phyloP scores from a whole-genome alignment of 2,329 filamentous ascomycete genomes.

The Exophiala lecanii-corni region DNA sequence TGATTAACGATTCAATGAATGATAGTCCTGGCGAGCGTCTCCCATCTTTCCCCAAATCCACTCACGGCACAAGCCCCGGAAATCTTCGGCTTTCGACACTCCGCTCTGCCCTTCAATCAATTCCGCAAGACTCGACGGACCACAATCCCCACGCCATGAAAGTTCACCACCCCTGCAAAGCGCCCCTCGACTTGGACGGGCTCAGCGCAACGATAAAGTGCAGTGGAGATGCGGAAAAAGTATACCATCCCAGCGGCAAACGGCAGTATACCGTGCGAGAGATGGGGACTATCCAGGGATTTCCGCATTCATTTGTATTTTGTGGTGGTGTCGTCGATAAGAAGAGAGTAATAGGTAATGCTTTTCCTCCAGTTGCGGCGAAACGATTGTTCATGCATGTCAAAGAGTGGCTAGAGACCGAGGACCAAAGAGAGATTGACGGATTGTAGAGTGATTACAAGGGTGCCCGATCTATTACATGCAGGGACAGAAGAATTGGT shows the following conservation, averaged over 20 bases:
- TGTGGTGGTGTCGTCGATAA: slow-evolving; percentile 35
- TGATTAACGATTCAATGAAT: slow-evolving; percentile 37
- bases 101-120: slow-evolving; percentile 36
- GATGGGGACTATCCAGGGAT: slow-evolving; percentile 64
- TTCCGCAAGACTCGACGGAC: slow-evolving; percentile 38
- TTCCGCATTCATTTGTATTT: slow-evolving; percentile 60
- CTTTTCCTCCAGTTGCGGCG: slow-evolving; percentile 59
- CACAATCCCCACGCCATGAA: slow-evolving; percentile 35
- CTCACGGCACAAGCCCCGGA: slow-evolving; percentile 44
- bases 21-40: slow-evolving; percentile 68
- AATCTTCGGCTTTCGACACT: slow-evolving; percentile 40
- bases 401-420: slow-evolving; percentile 33
- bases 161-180: slow-evolving; percentile 26
- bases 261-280: slow-evolving; percentile 65
- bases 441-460: too few relatives aligned
- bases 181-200: slow-evolving; percentile 45
- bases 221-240: slow-evolving; percentile 51
- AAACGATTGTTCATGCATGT: slow-evolving; percentile 38
- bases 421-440: slow-evolving; percentile 28
- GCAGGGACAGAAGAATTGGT: too few relatives aligned
- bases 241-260: slow-evolving; percentile 59
- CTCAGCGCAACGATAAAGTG: slow-evolving; percentile 61
- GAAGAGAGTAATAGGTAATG: slow-evolving; percentile 69
- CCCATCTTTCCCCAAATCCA: slow-evolving; percentile 60
- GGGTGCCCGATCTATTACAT: too few relatives aligned